Conservation (phyloP, 2,329 filamentous ascomycete genomes). For the Aphanoascus verrucosus region DNA sequence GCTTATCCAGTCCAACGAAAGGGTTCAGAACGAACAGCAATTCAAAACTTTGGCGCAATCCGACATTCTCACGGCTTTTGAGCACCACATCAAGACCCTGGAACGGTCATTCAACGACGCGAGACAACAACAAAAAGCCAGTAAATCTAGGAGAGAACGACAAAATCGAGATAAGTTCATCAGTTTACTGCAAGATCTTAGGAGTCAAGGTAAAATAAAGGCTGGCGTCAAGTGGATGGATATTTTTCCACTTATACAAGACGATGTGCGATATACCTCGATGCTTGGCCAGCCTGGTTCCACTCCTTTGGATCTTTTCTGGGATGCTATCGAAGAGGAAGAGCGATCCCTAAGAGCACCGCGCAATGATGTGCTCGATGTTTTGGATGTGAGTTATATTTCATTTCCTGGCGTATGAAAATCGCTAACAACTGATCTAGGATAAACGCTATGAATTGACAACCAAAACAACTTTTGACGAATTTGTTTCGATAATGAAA, state of each 20-base stretch:
- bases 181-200: slow-evolving; percentile 62
- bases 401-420: neutral
- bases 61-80: slow-evolving; percentile 85
- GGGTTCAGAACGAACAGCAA: slow-evolving; percentile 70
- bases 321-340: slow-evolving; percentile 90
- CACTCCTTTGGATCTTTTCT: slow-evolving; percentile 82
- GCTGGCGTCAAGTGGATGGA: slow-evolving; percentile 84
- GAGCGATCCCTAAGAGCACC: slow-evolving; percentile 73
- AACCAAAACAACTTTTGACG: slow-evolving; percentile 73
- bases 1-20: slow-evolving; percentile 64
- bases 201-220: slow-evolving; percentile 68
- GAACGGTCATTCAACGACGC: slow-evolving; percentile 87
- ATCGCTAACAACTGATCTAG: slow-evolving; percentile 41
- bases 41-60: slow-evolving; percentile 77
- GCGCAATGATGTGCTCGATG: slow-evolving; percentile 74
- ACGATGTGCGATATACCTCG: slow-evolving; percentile 70
- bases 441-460: slow-evolving; percentile 88
- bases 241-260: slow-evolving; percentile 60
- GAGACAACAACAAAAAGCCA: slow-evolving; percentile 75
- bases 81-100: slow-evolving; percentile 85
- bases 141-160: slow-evolving; percentile 69
- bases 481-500: slow-evolving; percentile 72
- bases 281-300: slow-evolving; percentile 80
- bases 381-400: slow-evolving; percentile 60
- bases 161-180: slow-evolving; percentile 75